Evolutionary conservation across 805 yeast species (phyloP).

Genomic region (Sugiyamaella boreocaroliniensis): DNA sequence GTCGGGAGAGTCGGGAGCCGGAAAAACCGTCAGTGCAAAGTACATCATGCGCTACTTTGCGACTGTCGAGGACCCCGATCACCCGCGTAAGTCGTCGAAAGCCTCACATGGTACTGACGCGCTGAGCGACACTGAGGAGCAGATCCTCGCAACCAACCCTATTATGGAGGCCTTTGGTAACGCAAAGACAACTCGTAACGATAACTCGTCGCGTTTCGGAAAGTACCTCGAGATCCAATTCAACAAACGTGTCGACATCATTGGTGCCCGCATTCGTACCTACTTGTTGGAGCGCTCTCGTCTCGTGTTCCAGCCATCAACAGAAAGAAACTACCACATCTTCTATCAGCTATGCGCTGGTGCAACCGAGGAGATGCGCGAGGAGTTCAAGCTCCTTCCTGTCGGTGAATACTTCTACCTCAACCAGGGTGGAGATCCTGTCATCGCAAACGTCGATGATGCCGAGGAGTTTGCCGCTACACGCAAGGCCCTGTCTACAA

Average conservation of each 20-base stretch:
- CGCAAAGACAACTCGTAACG: slow-evolving; percentile 95
- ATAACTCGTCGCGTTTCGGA: slow-evolving; percentile 96
- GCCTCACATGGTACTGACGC: slow-evolving; percentile 35
- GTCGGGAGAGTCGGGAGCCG: slow-evolving; percentile 98
- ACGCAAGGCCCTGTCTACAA: slow-evolving; percentile 64
- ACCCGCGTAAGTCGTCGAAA: slow-evolving; percentile 22
- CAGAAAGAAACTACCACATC: slow-evolving; percentile 93
- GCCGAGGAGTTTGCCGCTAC: slow-evolving; percentile 70
- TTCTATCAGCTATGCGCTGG: slow-evolving; percentile 87
- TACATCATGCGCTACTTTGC: slow-evolving; percentile 97
- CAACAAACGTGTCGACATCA: slow-evolving; percentile 64
- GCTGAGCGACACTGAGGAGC: slow-evolving; percentile 87
- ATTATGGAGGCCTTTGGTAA: slow-evolving; percentile 98
- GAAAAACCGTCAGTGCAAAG: slow-evolving; percentile 95
- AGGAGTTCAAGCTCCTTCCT: slow-evolving; percentile 51
- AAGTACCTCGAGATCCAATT: slow-evolving; percentile 89
- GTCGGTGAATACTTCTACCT: slow-evolving; percentile 72
- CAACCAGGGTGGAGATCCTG: slow-evolving; percentile 76
- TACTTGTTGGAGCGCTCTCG: slow-evolving; percentile 90
- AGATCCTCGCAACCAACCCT: slow-evolving; percentile 93
- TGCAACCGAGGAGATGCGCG: slow-evolving; percentile 44
- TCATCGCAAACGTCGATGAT: slow-evolving; percentile 76
- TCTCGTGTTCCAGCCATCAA: slow-evolving; percentile 81
- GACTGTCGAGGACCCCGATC: slow-evolving; percentile 61
- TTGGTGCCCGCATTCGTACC: slow-evolving; percentile 92